Base-by-base conservation (phyloP, 306 rosid genomes). In the Carpinus viminea region DNA sequence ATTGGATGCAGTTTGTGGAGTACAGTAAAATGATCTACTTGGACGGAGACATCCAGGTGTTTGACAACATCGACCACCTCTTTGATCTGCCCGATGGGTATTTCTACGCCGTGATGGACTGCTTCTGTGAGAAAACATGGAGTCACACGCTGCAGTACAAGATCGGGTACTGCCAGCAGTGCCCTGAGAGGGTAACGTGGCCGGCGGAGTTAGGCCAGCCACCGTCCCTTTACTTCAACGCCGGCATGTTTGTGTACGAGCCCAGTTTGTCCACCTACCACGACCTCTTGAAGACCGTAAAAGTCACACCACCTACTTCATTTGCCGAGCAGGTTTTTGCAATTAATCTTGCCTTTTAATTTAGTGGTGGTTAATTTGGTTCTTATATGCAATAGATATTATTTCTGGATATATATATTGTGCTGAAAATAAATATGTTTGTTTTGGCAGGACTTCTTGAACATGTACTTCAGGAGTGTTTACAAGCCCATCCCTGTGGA, bases 81-180 rank as follows among this genome's bases (percentile, higher is more conserved):
- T 91, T 93, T 26, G 98, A 93, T 26, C 59, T 86, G 4, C 93
- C 86, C 0, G 87, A 85, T 7, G 90, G 90, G 3, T 3, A 88
- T 3, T 85, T 93, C 0, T 89, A 89, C 68, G 98, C 89, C 0
- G 96, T 88, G 1, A 86, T 89, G 97, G 97, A 93, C n/a, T 93
- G 97, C 47, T 93, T 93, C 78, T 93, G 98, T 15, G 96, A 93
- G 81, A 86, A 87, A 38, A 91, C 96, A 0, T 93, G 98, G 98
- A 85, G 89, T 51, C 91, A 89, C 80, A 91, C 87, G 4, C 89
- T 80, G 0, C 98, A 93, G 16, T 85, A 86, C 80, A 81, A 78
- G 76, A 52, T 93, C 0, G 91, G 98, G 7, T 91, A 87, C 78
- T 91, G 98, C 79, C 96, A 93, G 77, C 96, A 89, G 52, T 88